Evolutionary conservation across 805 yeast genomes (phyloP).

Genomic region (Suhomyces prunicola): DNA sequence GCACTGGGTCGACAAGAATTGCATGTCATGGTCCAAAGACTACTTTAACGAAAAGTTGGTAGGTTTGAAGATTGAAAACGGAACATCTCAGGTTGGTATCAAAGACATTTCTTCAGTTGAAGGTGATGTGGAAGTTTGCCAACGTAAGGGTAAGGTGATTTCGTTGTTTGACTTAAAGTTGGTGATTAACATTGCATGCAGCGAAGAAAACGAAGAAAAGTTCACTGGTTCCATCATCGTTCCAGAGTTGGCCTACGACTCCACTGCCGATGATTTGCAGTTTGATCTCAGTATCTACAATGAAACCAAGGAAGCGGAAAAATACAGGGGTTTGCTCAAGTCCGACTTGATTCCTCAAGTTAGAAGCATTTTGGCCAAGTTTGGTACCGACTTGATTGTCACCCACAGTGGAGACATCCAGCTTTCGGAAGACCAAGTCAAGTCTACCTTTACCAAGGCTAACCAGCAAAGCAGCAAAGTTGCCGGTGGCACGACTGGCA

Average conservation of each 20-base stretch:
- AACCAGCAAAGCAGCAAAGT: conserved; percentile 35
- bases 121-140: conserved; percentile 97
- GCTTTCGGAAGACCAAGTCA: conserved; percentile 49
- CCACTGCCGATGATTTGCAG: conserved; percentile 80
- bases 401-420: conserved; percentile 87
- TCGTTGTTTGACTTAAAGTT: conserved; percentile 81
- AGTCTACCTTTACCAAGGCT: conserved; percentile 42
- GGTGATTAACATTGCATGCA: conserved; percentile 56
- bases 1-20: conserved; percentile 99
- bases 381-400: conserved; percentile 74
- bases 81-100: conserved; percentile 31
- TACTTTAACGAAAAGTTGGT: conserved; percentile 66
- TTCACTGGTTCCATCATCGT: conserved; percentile 72
- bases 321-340: conserved; percentile 50
- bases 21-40: conserved; percentile 83
- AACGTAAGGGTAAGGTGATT: conserved; percentile 94
- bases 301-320: conserved; percentile 47
- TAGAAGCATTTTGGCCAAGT: conserved; percentile 54
- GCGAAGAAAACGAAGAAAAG: conserved; percentile 27
- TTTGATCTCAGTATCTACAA: conserved; percentile 69
- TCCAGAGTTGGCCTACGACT: conserved; percentile 94
- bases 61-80: conserved; percentile 41
- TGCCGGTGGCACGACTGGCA: conserved; percentile 20
- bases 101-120: conserved; percentile 57
- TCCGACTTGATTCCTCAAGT: conserved; percentile 63